Conservation (phyloP, 176 grass and related monocot genomes). For the Typha latifolia region DNA sequence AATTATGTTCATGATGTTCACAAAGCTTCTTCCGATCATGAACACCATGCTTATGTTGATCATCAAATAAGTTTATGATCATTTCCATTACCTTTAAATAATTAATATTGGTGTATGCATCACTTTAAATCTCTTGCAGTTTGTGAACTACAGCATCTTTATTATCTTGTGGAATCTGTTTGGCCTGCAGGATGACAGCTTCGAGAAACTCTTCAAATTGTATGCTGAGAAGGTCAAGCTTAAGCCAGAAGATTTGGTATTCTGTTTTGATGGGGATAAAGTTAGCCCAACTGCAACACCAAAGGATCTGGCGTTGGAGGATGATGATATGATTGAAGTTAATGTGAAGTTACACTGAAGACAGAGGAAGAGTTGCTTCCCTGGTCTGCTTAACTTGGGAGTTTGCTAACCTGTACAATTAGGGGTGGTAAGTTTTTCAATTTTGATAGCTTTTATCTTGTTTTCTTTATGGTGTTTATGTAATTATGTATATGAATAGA, state of each 20-base stretch:
- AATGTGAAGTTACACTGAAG: slow-evolving; percentile 34
- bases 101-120: neutral
- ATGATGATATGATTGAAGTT: slow-evolving; percentile 81
- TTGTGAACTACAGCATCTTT: neutral
- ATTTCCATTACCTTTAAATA: no score
- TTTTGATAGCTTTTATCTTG: no score
- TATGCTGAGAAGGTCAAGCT: slow-evolving; percentile 61
- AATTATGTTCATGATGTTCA: no score
- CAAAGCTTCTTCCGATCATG: no score
- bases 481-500: neutral
- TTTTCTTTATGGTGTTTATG: neutral
- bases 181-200: slow-evolving; percentile 70
- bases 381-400: no score
- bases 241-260: slow-evolving; percentile 34
- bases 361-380: no score
- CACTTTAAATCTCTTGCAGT: slow-evolving; percentile 2
- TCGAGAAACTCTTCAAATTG: slow-evolving; percentile 62
- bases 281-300: slow-evolving; percentile 40
- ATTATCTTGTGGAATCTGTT: neutral
- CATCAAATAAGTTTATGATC: no score
- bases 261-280: slow-evolving; percentile 78
- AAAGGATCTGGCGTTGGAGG: slow-evolving; percentile 57
- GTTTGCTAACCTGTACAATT: no score
- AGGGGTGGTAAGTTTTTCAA: no score
- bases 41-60: no score